Percentiles rank a stretch among this genome's conserved stretches.
Conservation (phyloP, 1,284 basidiomycete genomes). For the Ustilago trichophora region DNA sequence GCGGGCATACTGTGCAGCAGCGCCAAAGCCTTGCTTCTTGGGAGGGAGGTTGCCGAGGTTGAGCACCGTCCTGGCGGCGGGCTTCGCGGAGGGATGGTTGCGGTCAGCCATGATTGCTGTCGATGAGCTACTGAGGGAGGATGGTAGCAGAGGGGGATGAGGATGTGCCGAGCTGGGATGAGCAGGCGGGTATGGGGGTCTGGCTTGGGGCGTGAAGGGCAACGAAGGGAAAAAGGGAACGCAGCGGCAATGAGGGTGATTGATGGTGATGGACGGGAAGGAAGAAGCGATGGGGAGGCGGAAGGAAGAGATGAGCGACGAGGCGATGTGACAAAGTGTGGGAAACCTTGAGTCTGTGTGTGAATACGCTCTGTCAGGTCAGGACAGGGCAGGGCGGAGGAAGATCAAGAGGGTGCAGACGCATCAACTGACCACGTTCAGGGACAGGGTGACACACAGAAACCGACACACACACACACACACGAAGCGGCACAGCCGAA, state of each 20-base stretch:
- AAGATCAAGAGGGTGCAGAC: too few species aligned
- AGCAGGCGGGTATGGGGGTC: constrained; percentile 1
- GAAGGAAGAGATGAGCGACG: not conserved
- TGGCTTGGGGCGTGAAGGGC: not conserved
- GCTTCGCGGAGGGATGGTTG: constrained; percentile 59
- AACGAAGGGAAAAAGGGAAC: not conserved
- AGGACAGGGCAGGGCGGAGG: too few species aligned
- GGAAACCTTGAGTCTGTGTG: too few species aligned
- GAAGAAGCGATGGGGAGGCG: not conserved
- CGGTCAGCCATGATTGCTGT: constrained; percentile 52
- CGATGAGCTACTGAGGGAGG: not conserved
- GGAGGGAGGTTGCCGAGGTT: constrained; percentile 66
- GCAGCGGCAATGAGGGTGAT: not conserved
- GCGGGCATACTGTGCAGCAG: constrained; percentile 46
- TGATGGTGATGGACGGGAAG: constrained; percentile 18
- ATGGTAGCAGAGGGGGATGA: not conserved
- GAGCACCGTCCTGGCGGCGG: constrained; percentile 63
- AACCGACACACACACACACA: not conserved
- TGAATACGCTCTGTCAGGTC: too few species aligned
- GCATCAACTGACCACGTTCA: constrained; percentile 4
- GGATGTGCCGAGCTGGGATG: not conserved
- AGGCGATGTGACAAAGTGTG: too few species aligned
- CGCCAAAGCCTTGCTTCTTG: constrained; percentile 58
- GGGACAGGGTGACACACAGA: not conserved
- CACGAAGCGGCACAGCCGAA: constrained; percentile 1